phyloP scores from a whole-genome alignment of 352 stramenopile species.

The Globisporangium splendens region DNA sequence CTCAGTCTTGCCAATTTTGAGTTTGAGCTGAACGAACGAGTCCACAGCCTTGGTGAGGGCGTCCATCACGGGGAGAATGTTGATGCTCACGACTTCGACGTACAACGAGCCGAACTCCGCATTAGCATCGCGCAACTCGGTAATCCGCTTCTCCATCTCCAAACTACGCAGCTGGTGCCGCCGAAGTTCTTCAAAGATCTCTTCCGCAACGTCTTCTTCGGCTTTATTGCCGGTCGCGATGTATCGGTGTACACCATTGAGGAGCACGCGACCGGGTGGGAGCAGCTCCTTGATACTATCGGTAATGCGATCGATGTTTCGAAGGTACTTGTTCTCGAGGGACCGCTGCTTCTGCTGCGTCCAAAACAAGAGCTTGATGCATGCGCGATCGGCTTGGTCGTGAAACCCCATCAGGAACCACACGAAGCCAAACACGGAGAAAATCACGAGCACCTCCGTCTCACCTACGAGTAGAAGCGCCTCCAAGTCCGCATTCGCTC shows the following conservation, averaged over 20 bases:
- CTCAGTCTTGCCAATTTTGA: constrained; percentile 21
- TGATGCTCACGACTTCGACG: constrained; percentile 60
- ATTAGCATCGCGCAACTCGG: constrained; percentile 20
- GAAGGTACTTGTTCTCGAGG: constrained; percentile 62
- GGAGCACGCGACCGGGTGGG: constrained; percentile 50
- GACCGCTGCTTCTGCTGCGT: constrained; percentile 24
- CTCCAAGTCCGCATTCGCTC: background rate
- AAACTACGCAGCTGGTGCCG: constrained; percentile 30
- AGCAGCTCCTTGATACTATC: constrained; percentile 26
- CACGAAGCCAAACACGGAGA: constrained; percentile 31
- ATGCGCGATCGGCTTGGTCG: constrained; percentile 34
- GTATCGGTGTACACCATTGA: constrained; percentile 69
- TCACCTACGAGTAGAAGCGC: constrained; percentile 16
- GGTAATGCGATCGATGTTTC: constrained; percentile 34
- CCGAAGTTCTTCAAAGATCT: constrained; percentile 59
- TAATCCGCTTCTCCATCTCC: constrained; percentile 41
- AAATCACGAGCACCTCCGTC: constrained; percentile 35
- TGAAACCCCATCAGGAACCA: constrained; percentile 24
- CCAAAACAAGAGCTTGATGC: constrained; percentile 22
- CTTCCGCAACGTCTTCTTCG: constrained; percentile 67
- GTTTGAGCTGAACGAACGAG: constrained; percentile 49
- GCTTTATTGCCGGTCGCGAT: constrained; percentile 63
- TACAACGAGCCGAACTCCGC: constrained; percentile 35
- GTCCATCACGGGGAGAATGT: constrained; percentile 61
- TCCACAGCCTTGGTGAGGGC: constrained; percentile 48